A percentile compares a stretch with the other conserved stretches of the same genome.
Conservation (phyloP, 2,329 filamentous ascomycete genomes). For the Colletotrichum caudatum region DNA sequence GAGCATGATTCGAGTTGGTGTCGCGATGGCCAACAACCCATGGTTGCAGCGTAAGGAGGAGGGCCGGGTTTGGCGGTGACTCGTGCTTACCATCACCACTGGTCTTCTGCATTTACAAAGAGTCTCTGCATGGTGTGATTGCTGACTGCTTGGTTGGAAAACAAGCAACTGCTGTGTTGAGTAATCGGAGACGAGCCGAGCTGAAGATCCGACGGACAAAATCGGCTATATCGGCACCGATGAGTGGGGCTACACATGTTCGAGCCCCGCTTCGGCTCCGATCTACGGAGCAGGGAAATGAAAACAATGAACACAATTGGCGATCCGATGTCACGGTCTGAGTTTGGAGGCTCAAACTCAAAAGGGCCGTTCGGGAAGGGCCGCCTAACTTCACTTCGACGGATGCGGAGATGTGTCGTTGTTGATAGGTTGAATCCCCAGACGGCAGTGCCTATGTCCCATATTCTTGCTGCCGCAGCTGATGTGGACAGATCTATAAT, state of each 20-base stretch:
- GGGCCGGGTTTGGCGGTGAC: background rate
- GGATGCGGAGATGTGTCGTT: too few species aligned
- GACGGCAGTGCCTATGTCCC: too few species aligned
- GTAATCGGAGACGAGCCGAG: background rate
- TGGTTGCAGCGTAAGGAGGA: background rate
- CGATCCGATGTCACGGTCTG: background rate
- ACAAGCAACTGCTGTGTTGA: background rate
- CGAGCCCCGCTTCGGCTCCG: constrained; percentile 36
- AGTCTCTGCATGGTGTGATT: background rate
- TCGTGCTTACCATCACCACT: too few species aligned
- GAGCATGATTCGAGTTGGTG: background rate
- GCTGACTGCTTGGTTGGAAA: background rate
- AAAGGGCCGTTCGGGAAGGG: background rate
- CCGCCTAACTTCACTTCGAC: too few species aligned
- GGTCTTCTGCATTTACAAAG: too few species aligned
- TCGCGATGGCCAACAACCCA: background rate
- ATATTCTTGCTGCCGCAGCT: too few species aligned
- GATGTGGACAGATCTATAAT: background rate
- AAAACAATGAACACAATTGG: background rate
- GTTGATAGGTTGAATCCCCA: too few species aligned
- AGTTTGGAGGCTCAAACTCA: background rate
- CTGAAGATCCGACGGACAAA: constrained; percentile 1
- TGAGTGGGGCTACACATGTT: constrained; percentile 1
- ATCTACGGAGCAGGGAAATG: constrained; percentile 5
- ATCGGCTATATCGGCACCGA: constrained; percentile 21